A percentile compares a stretch with the other conserved stretches of the same genome.
Evolutionary conservation across 108 stramenopile species (phyloP).

Genomic region (Nitzschia sp.): DNA sequence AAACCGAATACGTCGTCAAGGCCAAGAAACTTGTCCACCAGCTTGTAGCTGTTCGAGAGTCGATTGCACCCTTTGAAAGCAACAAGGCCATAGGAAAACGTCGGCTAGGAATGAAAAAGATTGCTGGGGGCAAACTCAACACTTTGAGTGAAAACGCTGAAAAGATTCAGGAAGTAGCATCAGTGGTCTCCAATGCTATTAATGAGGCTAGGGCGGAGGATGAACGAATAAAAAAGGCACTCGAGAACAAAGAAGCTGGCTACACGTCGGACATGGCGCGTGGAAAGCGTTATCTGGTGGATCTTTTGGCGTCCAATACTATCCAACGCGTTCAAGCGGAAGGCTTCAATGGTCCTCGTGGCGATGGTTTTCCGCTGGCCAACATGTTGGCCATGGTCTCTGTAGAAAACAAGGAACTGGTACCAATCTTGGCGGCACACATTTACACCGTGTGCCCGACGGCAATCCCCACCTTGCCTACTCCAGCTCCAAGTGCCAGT

Average conservation of each 20-base stretch:
- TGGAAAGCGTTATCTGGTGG: slow-evolving; percentile 79
- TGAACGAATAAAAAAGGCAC: slow-evolving; percentile 31
- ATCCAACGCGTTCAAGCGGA: slow-evolving; percentile 87
- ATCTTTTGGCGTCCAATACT: slow-evolving; percentile 67
- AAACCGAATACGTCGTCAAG: slow-evolving; percentile 41
- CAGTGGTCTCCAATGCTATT: slow-evolving; percentile 58
- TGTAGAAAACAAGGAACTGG: slow-evolving; percentile 58
- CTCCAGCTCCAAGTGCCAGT: slow-evolving; percentile 32
- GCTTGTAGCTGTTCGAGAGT: slow-evolving; percentile 50
- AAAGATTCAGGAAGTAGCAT: slow-evolving; percentile 68
- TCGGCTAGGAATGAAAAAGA: slow-evolving; percentile 81
- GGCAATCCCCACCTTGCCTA: slow-evolving; percentile 71
- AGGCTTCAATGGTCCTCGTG: slow-evolving; percentile 81
- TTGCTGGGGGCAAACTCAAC: slow-evolving; percentile 80
- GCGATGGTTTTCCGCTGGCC: slow-evolving; percentile 87
- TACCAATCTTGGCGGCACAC: slow-evolving; percentile 69
- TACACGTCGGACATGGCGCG: slow-evolving; percentile 54
- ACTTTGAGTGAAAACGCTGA: slow-evolving; percentile 67
- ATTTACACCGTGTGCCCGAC: slow-evolving; percentile 85
- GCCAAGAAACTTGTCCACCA: slow-evolving; percentile 61
- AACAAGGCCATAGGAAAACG: slow-evolving; percentile 53
- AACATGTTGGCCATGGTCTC: slow-evolving; percentile 66
- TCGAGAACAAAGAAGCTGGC: slow-evolving; percentile 28
- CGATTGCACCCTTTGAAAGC: slow-evolving; percentile 65
- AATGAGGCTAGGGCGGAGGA: slow-evolving; percentile 53